phyloP scores from a whole-genome alignment of 2,329 filamentous ascomycete species.

The Bipolaris bicolor region DNA sequence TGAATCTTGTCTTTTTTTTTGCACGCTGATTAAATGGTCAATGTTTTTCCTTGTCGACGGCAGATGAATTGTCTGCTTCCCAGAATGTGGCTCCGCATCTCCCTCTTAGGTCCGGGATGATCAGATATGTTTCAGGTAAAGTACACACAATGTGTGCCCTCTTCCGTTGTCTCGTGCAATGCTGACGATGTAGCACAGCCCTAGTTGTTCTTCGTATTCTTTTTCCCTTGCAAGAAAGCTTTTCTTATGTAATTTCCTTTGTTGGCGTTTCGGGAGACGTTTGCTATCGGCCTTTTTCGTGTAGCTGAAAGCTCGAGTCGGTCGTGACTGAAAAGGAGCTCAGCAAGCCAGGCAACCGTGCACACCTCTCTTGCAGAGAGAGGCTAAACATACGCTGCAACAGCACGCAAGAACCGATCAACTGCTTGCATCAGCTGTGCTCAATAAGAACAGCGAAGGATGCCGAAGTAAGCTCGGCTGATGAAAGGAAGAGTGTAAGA shows the following conservation, averaged over 20 bases:
- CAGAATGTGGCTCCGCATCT: too few species aligned
- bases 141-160: background rate
- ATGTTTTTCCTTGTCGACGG: too few species aligned
- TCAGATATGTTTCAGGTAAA: background rate
- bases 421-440: background rate
- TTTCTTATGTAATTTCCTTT: background rate
- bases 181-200: background rate
- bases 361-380: background rate
- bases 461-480: background rate
- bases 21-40: too few species aligned
- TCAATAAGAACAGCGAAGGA: background rate
- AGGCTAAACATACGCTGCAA: background rate
- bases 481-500: background rate
- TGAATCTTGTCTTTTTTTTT: too few species aligned
- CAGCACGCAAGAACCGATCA: background rate
- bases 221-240: background rate
- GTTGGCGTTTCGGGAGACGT: conserved; percentile 4
- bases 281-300: background rate
- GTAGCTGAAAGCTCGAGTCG: background rate
- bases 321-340: background rate
- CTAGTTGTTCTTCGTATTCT: background rate
- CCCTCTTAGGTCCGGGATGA: too few species aligned
- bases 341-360: background rate
- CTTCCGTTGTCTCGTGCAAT: background rate
- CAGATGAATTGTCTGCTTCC: too few species aligned